These are phyloP conservation scores for Metschnikowia similis DNA, from an alignment of 805 yeast genomes.

Conservation along the genomic window DNA sequence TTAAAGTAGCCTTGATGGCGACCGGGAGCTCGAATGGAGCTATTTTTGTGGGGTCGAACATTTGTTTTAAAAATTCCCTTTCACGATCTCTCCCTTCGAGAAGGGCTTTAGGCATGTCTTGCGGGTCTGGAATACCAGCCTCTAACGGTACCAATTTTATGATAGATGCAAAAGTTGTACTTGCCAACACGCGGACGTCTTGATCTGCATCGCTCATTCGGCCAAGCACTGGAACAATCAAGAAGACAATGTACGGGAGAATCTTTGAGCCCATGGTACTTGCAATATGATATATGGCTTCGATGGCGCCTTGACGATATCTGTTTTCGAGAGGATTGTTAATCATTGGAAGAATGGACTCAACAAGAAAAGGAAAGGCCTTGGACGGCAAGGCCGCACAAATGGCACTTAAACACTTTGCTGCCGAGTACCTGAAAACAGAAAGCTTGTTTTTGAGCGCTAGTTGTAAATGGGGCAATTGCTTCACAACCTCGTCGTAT, in stretches of 20 bases:
- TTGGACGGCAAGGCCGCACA: conserved; percentile 64
- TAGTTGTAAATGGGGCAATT: conserved; percentile 43
- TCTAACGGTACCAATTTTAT: conserved; percentile 94
- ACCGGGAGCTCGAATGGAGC: conserved; percentile 87
- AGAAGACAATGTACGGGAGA: conserved; percentile 89
- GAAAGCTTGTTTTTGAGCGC: conserved; percentile 65
- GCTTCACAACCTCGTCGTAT: conserved; percentile 45
- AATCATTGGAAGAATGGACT: conserved; percentile 71
- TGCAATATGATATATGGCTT: conserved; percentile 81
- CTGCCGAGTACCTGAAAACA: conserved; percentile 84
- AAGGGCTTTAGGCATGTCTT: conserved; percentile 79
- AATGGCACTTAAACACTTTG: conserved; percentile 81
- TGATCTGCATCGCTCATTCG: conserved; percentile 94
- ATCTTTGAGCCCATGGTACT: conserved; percentile 82
- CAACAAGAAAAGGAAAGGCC: conserved; percentile 78
- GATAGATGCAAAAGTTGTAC: conserved; percentile 94
- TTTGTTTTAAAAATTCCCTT: conserved; percentile 89
- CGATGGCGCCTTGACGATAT: conserved; percentile 91
- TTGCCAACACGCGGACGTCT: conserved; percentile 85
- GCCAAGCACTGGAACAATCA: conserved; percentile 94
- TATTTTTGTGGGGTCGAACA: conserved; percentile 95
- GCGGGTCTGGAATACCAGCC: conserved; percentile 95
- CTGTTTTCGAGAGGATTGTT: conserved; percentile 65
- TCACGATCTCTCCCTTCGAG: conserved; percentile 88
- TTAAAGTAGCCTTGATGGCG: conserved; percentile 82